phyloP scores from a whole-genome alignment of 2,329 filamentous ascomycete genomes.

The Talaromyces amestolkiae region DNA sequence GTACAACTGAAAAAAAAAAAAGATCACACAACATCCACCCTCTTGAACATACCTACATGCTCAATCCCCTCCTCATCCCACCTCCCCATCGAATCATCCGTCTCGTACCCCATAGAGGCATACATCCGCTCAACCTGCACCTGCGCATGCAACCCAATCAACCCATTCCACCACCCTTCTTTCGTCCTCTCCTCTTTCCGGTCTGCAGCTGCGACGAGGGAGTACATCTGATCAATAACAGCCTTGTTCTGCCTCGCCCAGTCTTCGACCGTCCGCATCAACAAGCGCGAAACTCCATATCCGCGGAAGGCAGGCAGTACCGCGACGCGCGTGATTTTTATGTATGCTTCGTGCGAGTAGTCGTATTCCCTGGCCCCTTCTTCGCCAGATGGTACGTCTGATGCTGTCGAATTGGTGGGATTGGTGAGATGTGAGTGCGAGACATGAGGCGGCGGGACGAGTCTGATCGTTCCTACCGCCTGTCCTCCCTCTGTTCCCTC shows the following conservation, averaged over 20 bases:
- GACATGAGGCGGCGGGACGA: conserved; percentile 76
- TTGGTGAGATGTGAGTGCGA: conserved; percentile 47
- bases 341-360: conserved; percentile 66
- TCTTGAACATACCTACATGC: conserved; percentile 80
- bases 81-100: conserved; percentile 68
- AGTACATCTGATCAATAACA: conserved; percentile 38
- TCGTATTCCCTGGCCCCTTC: conserved; percentile 34
- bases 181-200: conserved; percentile 38
- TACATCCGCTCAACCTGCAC: conserved; percentile 63
- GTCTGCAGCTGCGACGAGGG: not conserved
- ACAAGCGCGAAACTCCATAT: conserved; percentile 60
- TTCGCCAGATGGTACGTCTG: no score
- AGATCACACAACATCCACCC: conserved; percentile 26
- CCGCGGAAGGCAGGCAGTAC: conserved; percentile 66
- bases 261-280: conserved; percentile 66
- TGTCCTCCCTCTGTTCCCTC: conserved; percentile 23
- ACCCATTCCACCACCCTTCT: conserved; percentile 61
- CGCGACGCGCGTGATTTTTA: conserved; percentile 78
- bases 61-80: conserved; percentile 84
- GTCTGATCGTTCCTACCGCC: conserved; percentile 71
- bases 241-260: conserved; percentile 65
- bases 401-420: not conserved
- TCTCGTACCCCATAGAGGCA: conserved; percentile 67
- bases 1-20: no score
- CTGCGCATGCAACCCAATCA: conserved; percentile 80